Percentiles rank a stretch among this genome's conserved stretches.
These are phyloP conservation scores for Basipetospora chlamydospora DNA, from an alignment of 2,329 filamentous ascomycete species.

Conservation along the genomic window DNA sequence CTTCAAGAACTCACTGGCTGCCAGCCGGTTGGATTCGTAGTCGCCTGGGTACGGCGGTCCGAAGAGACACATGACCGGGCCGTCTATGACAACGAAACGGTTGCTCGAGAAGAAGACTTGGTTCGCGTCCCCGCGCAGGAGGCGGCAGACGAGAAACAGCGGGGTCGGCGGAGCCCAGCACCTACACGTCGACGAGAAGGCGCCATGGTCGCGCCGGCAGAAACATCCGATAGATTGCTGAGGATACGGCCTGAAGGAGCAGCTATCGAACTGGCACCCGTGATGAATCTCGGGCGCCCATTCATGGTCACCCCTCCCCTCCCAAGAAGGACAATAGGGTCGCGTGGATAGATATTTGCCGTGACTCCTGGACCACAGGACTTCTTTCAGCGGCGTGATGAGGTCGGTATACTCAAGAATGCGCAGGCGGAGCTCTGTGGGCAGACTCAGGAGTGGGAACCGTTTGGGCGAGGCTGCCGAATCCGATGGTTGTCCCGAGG, in stretches of 20 bases:
- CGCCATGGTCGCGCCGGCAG: background rate
- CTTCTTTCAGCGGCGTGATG: background rate
- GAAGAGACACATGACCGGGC: background rate
- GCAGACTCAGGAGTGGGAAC: background rate
- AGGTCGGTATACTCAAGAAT: background rate
- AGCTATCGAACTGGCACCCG: background rate
- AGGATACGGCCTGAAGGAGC: background rate
- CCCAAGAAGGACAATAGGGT: background rate
- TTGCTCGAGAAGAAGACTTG: background rate
- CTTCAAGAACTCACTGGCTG: background rate
- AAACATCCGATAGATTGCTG: background rate
- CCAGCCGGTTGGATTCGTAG: background rate
- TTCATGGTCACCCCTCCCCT: background rate
- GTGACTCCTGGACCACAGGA: background rate
- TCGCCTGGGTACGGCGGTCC: background rate
- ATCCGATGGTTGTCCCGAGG: background rate
- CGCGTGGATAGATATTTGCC: background rate
- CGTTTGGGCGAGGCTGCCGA: background rate
- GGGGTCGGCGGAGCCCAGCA: background rate
- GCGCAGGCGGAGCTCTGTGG: background rate
- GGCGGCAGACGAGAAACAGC: background rate
- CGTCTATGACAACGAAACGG: background rate
- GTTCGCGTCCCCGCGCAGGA: background rate
- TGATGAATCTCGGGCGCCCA: background rate
- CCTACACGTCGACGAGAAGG: background rate